Evolutionary conservation across 257 asterid species (phyloP).

Genomic region (Primulina tabacum): DNA sequence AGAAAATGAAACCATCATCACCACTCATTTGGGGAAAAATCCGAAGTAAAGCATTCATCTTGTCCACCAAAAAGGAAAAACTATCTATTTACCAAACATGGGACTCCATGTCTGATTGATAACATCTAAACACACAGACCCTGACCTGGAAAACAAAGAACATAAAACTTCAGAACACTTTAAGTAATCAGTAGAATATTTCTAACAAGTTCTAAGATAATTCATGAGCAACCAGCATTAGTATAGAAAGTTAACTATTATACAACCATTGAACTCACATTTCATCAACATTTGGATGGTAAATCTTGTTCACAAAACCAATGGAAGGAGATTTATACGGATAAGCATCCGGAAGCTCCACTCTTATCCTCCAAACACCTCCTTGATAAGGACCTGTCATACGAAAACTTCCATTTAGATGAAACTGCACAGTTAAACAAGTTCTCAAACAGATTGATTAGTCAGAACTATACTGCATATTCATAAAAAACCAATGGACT

Average conservation of each 20-base stretch:
- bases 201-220: not conserved
- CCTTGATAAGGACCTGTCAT: slow-evolving; percentile 80
- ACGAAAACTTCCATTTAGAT: slow-evolving; percentile 7
- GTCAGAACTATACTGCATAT: slow-evolving; percentile 23
- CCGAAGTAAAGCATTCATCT: slow-evolving; percentile 14
- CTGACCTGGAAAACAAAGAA: slow-evolving; percentile 58
- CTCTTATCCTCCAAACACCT: slow-evolving; percentile 85
- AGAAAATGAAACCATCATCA: slow-evolving; percentile 10
- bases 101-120: slow-evolving; percentile 98
- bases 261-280: slow-evolving; percentile 51
- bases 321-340: slow-evolving; percentile 91
- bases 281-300: slow-evolving; percentile 94
- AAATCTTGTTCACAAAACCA: slow-evolving; percentile 80
- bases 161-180: slow-evolving; percentile 1
- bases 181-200: not conserved
- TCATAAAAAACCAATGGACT: not conserved
- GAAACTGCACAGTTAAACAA: slow-evolving; percentile 4
- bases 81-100: slow-evolving; percentile 66
- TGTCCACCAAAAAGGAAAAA: not conserved
- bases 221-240: slow-evolving; percentile 1
- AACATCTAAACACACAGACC: slow-evolving; percentile 89
- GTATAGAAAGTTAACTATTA: not conserved
- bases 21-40: slow-evolving; percentile 2
- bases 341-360: slow-evolving; percentile 85
- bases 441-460: slow-evolving; percentile 22